phyloP scores from a whole-genome alignment of 495 filamentous ascomycete species.

The Penicillium arizonense region DNA sequence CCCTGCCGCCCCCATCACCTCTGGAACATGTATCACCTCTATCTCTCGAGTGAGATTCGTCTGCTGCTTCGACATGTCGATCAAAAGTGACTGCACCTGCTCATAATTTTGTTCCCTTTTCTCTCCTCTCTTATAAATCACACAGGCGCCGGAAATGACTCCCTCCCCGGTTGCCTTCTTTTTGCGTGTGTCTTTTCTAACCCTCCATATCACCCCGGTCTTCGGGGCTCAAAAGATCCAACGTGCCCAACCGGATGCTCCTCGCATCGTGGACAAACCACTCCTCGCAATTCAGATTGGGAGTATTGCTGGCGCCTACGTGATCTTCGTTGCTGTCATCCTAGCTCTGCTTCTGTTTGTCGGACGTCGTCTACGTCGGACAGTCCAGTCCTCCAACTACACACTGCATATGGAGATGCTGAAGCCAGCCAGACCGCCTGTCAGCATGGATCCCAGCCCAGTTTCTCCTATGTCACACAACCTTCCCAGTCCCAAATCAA shows the following conservation, averaged over 20 bases:
- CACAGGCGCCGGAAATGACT: slow-evolving; percentile 22
- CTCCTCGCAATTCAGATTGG: slow-evolving; percentile 74
- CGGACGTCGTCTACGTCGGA: slow-evolving; percentile 57
- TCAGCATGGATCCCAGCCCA: slow-evolving; percentile 50
- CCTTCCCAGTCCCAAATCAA: slow-evolving; percentile 41
- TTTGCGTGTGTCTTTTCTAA: slow-evolving; percentile 12
- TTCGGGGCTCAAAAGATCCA: slow-evolving; percentile 6
- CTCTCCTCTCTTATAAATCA: slow-evolving; percentile 11
- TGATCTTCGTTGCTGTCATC: slow-evolving; percentile 67
- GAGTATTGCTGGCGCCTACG: slow-evolving; percentile 76
- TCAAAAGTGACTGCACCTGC: slow-evolving; percentile 18
- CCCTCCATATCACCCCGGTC: slow-evolving; percentile 10
- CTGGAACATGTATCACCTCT: slow-evolving; percentile 21
- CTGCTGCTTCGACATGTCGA: slow-evolving; percentile 21
- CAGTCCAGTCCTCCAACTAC: slow-evolving; percentile 50
- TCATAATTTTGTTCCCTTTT: slow-evolving; percentile 16
- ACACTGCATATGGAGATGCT: slow-evolving; percentile 63
- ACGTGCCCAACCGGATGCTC: slow-evolving; percentile 11
- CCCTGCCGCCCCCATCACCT: slow-evolving; percentile 23
- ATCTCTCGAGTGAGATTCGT: slow-evolving; percentile 17
- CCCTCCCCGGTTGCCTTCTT: slow-evolving; percentile 6
- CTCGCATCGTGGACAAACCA: slow-evolving; percentile 42
- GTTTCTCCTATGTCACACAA: slow-evolving; percentile 37
- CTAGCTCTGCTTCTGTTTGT: slow-evolving; percentile 64
- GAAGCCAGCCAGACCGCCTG: slow-evolving; percentile 49